phyloP scores from a whole-genome alignment of 257 asterid genomes.

The Solanum sejunctum region DNA sequence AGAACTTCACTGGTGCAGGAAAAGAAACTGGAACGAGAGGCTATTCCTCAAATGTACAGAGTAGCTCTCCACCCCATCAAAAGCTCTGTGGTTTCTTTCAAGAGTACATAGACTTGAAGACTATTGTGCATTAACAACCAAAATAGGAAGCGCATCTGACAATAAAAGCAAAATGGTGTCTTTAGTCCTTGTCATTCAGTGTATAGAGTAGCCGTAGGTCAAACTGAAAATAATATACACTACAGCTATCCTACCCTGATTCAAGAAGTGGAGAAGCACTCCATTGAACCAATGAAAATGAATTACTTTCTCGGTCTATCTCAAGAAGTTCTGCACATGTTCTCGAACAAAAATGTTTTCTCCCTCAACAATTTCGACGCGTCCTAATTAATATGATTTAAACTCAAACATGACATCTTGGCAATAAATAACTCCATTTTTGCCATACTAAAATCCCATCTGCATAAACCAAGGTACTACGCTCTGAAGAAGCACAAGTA shows the following conservation, averaged over 20 bases:
- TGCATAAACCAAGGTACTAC: background rate
- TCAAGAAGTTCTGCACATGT: background rate
- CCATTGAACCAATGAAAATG: background rate
- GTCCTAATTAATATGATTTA: background rate
- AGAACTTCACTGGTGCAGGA: background rate
- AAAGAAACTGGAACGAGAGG: background rate
- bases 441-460: background rate
- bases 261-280: background rate
- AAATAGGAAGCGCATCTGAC: background rate
- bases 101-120: background rate
- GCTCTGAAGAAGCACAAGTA: background rate
- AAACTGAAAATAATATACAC: background rate
- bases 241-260: background rate
- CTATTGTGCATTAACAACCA: background rate
- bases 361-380: background rate
- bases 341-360: background rate
- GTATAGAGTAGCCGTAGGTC: background rate
- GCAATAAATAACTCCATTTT: background rate
- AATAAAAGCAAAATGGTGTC: background rate
- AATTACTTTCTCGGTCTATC: background rate
- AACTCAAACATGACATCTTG: background rate
- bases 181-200: background rate
- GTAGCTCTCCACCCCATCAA: background rate
- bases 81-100: background rate
- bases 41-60: background rate